phyloP scores from a whole-genome alignment of 768 basidiomycete species.

The Phaeotremella skinneri region DNA sequence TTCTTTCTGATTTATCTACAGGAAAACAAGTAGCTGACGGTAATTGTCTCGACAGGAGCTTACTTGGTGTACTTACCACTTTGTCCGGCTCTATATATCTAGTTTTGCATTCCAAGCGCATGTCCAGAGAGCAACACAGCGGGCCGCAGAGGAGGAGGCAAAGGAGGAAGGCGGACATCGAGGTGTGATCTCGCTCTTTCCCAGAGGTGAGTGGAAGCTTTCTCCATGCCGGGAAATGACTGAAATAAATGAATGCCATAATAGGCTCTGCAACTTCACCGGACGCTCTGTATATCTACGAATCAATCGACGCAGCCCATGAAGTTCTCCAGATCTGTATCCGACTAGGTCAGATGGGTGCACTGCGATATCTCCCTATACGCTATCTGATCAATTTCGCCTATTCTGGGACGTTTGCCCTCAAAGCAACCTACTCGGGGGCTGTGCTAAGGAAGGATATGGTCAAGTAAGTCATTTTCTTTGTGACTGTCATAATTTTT shows the following conservation, averaged over 20 bases:
- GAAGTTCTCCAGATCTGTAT: slow-evolving; percentile 42
- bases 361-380: slow-evolving; percentile 39
- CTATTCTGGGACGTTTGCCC: slow-evolving; percentile 45
- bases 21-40: neutral
- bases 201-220: slow-evolving; percentile 39
- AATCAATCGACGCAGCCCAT: slow-evolving; percentile 45
- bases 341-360: slow-evolving; percentile 37
- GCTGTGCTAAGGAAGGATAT: slow-evolving; percentile 36
- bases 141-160: slow-evolving; percentile 20
- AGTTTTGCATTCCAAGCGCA: slow-evolving; percentile 45
- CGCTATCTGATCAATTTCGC: slow-evolving; percentile 47
- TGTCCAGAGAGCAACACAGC: slow-evolving; percentile 23
- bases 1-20: neutral
- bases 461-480: slow-evolving; percentile 27
- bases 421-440: slow-evolving; percentile 48
- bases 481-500: neutral
- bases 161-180: neutral
- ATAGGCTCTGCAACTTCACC: slow-evolving; percentile 39
- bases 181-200: slow-evolving; percentile 27
- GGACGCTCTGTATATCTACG: slow-evolving; percentile 46
- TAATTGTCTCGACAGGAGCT: slow-evolving; percentile 23
- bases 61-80: slow-evolving; percentile 40
- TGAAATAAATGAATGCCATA: neutral
- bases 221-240: neutral
- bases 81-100: slow-evolving; percentile 38